These are phyloP conservation scores for Akebia trifoliata DNA, from an alignment of 164 flowering plant species.

Conservation along the genomic window DNA sequence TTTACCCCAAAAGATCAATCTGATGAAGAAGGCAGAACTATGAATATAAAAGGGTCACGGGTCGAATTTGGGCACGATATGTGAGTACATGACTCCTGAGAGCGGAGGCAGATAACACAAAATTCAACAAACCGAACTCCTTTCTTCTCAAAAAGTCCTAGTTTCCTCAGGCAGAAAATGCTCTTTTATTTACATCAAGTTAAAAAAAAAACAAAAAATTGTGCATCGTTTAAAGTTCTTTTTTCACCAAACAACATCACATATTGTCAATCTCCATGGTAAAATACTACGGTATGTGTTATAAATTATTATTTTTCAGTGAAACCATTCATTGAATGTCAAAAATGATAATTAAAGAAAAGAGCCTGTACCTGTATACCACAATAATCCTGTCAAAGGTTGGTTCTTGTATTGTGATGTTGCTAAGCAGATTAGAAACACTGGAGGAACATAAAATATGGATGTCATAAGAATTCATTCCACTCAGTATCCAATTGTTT, in stretches of 20 bases:
- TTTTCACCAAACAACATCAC: neutral
- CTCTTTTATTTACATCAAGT: too few species aligned
- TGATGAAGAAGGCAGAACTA: too few species aligned
- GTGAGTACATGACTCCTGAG: too few species aligned
- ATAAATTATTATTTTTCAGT: neutral
- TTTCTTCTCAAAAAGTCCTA: too few species aligned
- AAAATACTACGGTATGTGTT: neutral
- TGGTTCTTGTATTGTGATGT: slow-evolving; percentile 90
- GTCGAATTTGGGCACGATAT: too few species aligned
- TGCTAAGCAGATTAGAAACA: slow-evolving; percentile 44
- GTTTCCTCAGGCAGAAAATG: too few species aligned
- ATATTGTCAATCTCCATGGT: neutral
- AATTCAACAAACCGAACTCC: too few species aligned
- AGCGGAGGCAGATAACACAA: too few species aligned
- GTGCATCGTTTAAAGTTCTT: too few species aligned
- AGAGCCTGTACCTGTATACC: slow-evolving; percentile 64
- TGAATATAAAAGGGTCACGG: too few species aligned
- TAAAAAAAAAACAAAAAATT: too few species aligned
- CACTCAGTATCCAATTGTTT: slow-evolving; percentile 1
- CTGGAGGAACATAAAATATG: slow-evolving; percentile 31
- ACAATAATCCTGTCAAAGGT: slow-evolving; percentile 94
- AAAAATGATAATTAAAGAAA: neutral
- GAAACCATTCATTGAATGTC: neutral
- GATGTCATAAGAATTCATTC: neutral
- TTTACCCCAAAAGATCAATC: too few species aligned